These are phyloP conservation scores for Rhododendron vialii DNA, from an alignment of 148 eudicot species.

Conservation along the genomic window DNA sequence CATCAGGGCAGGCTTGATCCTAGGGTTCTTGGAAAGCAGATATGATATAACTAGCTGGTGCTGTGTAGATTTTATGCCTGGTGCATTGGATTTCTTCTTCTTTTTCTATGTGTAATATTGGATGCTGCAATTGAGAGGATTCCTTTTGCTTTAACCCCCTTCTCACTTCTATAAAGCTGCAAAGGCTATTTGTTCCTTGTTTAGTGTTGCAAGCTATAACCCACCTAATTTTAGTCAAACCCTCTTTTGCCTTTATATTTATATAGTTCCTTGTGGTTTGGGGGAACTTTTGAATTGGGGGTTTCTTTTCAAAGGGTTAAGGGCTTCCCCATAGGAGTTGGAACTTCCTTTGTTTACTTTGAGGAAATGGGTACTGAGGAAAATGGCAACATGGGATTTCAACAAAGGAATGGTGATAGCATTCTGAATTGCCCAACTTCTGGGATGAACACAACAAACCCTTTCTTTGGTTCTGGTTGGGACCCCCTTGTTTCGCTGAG, in stretches of 20 bases:
- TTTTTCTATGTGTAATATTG: constrained; percentile 32
- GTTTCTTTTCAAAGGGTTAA: constrained; percentile 19
- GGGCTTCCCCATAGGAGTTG: constrained; percentile 20
- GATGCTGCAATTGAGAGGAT: constrained; percentile 52
- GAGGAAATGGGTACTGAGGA: constrained; percentile 68
- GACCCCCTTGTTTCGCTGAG: constrained; percentile 59
- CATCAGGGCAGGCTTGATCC: constrained; percentile 35
- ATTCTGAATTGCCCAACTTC: constrained; percentile 49
- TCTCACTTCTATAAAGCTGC: constrained; percentile 77
- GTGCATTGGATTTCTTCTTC: constrained; percentile 49
- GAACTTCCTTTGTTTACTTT: constrained; percentile 27
- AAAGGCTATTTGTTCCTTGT: constrained; percentile 77
- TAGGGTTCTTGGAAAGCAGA: constrained; percentile 35
- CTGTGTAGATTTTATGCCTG: constrained; percentile 54
- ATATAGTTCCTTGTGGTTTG: constrained; percentile 28
- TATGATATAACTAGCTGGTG: constrained; percentile 19
- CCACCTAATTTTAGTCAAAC: constrained; percentile 62
- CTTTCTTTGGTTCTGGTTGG: constrained; percentile 58
- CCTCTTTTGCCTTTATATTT: constrained; percentile 36
- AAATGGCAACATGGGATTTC: constrained; percentile 52
- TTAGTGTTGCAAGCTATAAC: constrained; percentile 70
- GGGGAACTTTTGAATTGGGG: constrained; percentile 34
- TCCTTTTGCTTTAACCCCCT: constrained; percentile 59
- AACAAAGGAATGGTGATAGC: constrained; percentile 31
- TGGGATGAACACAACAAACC: constrained; percentile 37